A percentile compares a stretch with the other conserved stretches of the same genome.
phyloP scores from a whole-genome alignment of 2,329 filamentous ascomycete genomes.

The Fusarium virguliforme region DNA sequence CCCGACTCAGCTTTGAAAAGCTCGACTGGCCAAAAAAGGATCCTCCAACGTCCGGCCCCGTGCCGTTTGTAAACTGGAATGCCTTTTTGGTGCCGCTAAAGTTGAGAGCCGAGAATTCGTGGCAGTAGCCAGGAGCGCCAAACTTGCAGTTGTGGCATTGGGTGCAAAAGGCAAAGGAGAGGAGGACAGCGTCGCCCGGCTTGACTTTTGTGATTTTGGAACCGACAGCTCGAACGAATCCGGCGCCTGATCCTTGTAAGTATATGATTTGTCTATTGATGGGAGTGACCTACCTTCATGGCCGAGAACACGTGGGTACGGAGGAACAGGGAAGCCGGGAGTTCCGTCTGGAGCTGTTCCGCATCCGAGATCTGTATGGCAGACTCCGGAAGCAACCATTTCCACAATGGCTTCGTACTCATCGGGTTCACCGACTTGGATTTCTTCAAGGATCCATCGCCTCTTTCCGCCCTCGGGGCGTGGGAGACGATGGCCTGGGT shows the following conservation, averaged over 20 bases:
- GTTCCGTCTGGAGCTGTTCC: conserved; percentile 30
- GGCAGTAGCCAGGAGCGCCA: conserved; percentile 27
- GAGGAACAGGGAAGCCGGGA: conserved; percentile 25
- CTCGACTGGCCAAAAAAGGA: conserved; percentile 32
- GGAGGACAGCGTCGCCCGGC: conserved; percentile 28
- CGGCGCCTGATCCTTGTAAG: not conserved
- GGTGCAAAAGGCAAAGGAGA: conserved; percentile 32
- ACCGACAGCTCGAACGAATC: not conserved
- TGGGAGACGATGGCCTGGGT: conserved; percentile 29
- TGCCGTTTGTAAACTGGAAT: not conserved
- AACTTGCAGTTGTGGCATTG: conserved; percentile 29
- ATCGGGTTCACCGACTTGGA: conserved; percentile 2
- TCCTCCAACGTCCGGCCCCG: conserved; percentile 9
- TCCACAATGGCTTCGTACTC: conserved; percentile 31
- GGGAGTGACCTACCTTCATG: conserved; percentile 1
- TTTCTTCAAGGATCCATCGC: conserved; percentile 24
- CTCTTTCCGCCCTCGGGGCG: conserved; percentile 22
- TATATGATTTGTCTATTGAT: not conserved
- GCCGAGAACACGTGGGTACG: conserved; percentile 27
- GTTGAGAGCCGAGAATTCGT: conserved; percentile 24
- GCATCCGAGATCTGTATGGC: conserved; percentile 30
- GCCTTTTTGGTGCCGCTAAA: conserved; percentile 15
- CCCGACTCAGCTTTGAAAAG: conserved; percentile 18
- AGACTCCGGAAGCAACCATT: conserved; percentile 28
- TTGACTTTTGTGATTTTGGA: conserved; percentile 24